Evolutionary conservation across 2,329 filamentous ascomycete genomes (phyloP).

Genomic region (Curvularia hawaiiensis): DNA sequence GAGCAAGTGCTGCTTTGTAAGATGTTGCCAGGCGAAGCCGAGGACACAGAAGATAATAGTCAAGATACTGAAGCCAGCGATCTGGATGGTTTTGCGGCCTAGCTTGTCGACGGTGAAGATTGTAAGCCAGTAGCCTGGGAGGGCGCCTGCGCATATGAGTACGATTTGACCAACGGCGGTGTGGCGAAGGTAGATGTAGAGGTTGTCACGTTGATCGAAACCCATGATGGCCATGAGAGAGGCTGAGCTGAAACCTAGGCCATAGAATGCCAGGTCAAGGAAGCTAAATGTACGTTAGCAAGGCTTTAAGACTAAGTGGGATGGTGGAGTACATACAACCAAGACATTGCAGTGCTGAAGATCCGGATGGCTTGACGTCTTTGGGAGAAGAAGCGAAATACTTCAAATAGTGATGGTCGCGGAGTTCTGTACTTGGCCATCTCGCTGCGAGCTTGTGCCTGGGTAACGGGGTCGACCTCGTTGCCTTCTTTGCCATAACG

Average conservation of each 20-base stretch:
- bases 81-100: slow-evolving; percentile 78
- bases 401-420: slow-evolving; percentile 58
- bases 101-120: slow-evolving; percentile 75
- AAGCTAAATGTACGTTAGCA: slow-evolving; percentile 43
- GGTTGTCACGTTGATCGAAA: slow-evolving; percentile 66
- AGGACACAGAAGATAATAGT: slow-evolving; percentile 57
- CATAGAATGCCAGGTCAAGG: slow-evolving; percentile 64
- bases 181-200: slow-evolving; percentile 74
- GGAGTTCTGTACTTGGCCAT: slow-evolving; percentile 44
- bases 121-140: slow-evolving; percentile 83
- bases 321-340: slow-evolving; percentile 59
- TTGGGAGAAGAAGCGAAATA: slow-evolving; percentile 69
- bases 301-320: neutral
- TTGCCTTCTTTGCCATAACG: slow-evolving; percentile 65
- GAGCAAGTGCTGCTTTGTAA: slow-evolving; percentile 50
- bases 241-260: slow-evolving; percentile 75
- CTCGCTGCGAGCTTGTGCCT: slow-evolving; percentile 58
- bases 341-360: slow-evolving; percentile 78
- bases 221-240: slow-evolving; percentile 74
- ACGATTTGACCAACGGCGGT: slow-evolving; percentile 80
- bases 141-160: slow-evolving; percentile 76
- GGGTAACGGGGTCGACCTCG: slow-evolving; percentile 67
- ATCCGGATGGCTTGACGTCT: slow-evolving; percentile 74
- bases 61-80: slow-evolving; percentile 58
- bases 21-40: slow-evolving; percentile 54